These are phyloP conservation scores for Calophaca sinica DNA, from an alignment of 306 rosid species.

Conservation along the genomic window DNA sequence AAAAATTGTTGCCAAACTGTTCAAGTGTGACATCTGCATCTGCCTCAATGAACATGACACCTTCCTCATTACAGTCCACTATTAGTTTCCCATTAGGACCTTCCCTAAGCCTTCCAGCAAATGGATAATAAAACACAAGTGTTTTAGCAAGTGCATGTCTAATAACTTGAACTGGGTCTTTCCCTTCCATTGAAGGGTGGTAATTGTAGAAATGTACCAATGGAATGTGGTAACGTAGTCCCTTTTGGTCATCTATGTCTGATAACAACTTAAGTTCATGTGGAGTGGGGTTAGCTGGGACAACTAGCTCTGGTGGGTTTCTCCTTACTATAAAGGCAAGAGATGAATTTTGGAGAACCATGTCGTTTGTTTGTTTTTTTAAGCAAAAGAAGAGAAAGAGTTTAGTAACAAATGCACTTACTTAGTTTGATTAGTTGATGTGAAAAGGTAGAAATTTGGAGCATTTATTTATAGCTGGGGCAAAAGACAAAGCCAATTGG, in stretches of 20 bases:
- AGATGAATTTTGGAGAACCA: too few relatives aligned
- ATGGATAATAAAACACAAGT: conserved; percentile 38
- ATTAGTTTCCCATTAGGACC: conserved; percentile 24
- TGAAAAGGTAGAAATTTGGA: too few relatives aligned
- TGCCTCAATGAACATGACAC: conserved; percentile 54
- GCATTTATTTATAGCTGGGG: too few relatives aligned
- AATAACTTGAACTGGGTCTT: conserved; percentile 40
- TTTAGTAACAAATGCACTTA: too few relatives aligned
- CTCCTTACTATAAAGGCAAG: conserved; percentile 6
- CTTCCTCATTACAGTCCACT: conserved; percentile 60
- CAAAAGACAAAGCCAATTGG: too few relatives aligned
- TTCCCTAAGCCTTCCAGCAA: conserved; percentile 39
- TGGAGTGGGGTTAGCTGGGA: conserved; percentile 27
- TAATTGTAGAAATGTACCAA: neutral
- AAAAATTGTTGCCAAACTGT: conserved; percentile 44
- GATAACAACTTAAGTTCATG: conserved; percentile 23
- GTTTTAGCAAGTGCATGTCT: conserved; percentile 33
- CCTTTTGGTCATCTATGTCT: conserved; percentile 27
- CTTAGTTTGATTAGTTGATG: too few relatives aligned
- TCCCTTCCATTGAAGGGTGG: conserved; percentile 14
- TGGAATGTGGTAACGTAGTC: neutral
- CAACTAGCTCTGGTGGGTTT: conserved; percentile 11
- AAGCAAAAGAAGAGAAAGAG: too few relatives aligned
- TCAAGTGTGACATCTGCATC: conserved; percentile 32
- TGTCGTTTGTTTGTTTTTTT: too few relatives aligned